Base-by-base conservation (phyloP, 768 basidiomycete genomes). In the Sistotremastrum suecicum region DNA sequence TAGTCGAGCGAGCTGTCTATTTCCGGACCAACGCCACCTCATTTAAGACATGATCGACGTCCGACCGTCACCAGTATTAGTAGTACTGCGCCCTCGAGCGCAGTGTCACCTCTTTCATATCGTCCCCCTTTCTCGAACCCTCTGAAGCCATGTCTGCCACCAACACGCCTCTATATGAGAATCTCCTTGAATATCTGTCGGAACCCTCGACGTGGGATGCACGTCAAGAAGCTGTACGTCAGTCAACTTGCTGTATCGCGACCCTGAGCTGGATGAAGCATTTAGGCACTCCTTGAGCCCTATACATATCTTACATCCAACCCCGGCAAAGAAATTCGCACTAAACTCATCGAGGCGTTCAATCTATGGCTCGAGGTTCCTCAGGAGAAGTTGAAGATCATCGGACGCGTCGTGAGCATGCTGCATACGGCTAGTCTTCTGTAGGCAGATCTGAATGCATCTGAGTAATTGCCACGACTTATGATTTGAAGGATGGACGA, bases 281-380 rank as follows among this genome's bases (percentile, higher is more conserved):
- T 32, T 34, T 40, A 71, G 74, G 66, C 57, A 43, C 63, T 97
- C 5, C 69, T 94, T 5, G 94, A 98, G 59, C 94, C 94, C 0
- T 98, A 77, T 60, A 74, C 74, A 0, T 95, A 92, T 61, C 75
- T 87, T 39, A 75, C 76, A 5, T 75, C 82, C 2, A 81, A 80
- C 47, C 88, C 88, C 0, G 94, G 95, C 9, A 97, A 98, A 61
- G 94, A 97, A 48, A 82, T 98, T 50, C 78, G 95, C 7, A 69
- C 79, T 0, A 74, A 80, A 54, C 71, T 99, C 57, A 88, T 94
- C 50, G 83, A 81, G 43, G 90, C 94, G 0, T 98, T 98, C 75
- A 94, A 98, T 54, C 35, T 65, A 1, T 99, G 95, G 95, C 74
- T 98, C 9, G 59, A 80, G 5, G 90, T 98, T 2, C 84, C 88